Base-by-base conservation (phyloP, 2,329 filamentous ascomycete genomes). In the Lasiodiplodia gonubiensis region DNA sequence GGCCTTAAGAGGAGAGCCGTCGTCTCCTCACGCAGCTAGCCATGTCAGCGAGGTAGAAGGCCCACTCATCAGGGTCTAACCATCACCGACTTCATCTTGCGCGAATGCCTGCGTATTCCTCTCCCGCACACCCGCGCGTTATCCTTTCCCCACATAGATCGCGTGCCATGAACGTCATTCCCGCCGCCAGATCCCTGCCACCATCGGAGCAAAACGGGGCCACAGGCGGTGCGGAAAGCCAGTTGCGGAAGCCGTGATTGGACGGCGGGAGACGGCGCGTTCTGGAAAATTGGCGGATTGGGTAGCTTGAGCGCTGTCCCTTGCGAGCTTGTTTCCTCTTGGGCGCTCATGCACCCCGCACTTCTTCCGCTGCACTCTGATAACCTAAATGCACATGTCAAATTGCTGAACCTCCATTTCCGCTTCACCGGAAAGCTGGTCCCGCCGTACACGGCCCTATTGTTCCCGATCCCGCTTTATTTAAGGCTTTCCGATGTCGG, bases 291-390 rank as follows among this genome's bases (percentile, higher is more conserved):
- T 55, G 23, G 23, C 53, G 53, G 53, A 55, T 39, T 55, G 53
- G 53, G 53, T n/a, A 46, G 42, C 42, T 46, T 46, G 42, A 37
- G 14, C 16, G 25, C 52, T 33, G 8, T 18, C 33, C 21, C 5
- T 10, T 16, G 39, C 35, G 54, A 35, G 42, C 59, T 35, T 37
- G 59, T n/a, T n/a, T n/a, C 25, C 10, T 39, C 23, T 16, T 21
- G n/a, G n/a, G 25, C 2, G 30, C 52, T 54, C 23, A 48, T 23
- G 59, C 59, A 63, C 59, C 59, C 59, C 59, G 59, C 59, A 63
- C 46, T 63, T 63, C 25, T 21, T 51, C 5, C 12, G 16, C 5
- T n/a, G 10, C 49, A 12, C 6, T 16, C 25, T 21, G 30, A 30
- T 8, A n/a, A 10, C n/a, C 23, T 23, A 14, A 21, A 27, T 14